Percentiles rank a stretch among this genome's conserved stretches.
These are phyloP conservation scores for Nitzschia inconspicua DNA, from an alignment of 108 stramenopile species.

Conservation along the genomic window DNA sequence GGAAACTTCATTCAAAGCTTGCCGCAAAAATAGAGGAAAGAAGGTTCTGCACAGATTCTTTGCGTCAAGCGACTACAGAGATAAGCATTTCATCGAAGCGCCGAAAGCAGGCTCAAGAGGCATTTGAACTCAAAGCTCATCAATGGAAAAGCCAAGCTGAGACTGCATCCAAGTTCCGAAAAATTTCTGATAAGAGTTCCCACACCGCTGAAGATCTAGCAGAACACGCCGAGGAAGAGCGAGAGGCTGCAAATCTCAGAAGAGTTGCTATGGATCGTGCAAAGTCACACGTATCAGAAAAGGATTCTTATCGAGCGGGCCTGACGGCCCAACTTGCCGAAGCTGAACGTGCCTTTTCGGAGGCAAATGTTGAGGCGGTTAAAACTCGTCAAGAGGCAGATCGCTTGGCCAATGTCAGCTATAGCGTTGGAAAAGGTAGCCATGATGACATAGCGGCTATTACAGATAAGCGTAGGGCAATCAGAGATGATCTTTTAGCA, in stretches of 20 bases:
- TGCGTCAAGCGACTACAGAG: conserved; percentile 2
- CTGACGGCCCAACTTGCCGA: conserved; percentile 63
- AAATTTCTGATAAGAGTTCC: conserved; percentile 54
- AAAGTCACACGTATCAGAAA: conserved; percentile 46
- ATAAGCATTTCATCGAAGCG: conserved; percentile 34
- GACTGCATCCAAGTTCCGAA: conserved; percentile 50
- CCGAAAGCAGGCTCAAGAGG: conserved; percentile 30
- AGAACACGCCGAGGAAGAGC: conserved; percentile 78
- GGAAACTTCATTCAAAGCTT: conserved; percentile 38
- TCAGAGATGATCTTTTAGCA: conserved; percentile 28
- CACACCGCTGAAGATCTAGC: conserved; percentile 69
- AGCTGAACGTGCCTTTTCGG: conserved; percentile 59
- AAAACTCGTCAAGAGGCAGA: conserved; percentile 52
- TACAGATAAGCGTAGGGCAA: conserved; percentile 31
- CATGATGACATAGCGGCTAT: conserved; percentile 6
- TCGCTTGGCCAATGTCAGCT: conserved; percentile 27
- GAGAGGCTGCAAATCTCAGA: conserved; percentile 74
- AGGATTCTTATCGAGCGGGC: conserved; percentile 44
- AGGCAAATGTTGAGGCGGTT: conserved; percentile 48
- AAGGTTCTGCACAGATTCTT: conserved; percentile 3
- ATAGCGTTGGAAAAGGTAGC: conserved; percentile 8
- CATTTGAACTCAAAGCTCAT: conserved; percentile 53
- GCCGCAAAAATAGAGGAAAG: conserved; percentile 55
- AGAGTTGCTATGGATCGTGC: conserved; percentile 59
- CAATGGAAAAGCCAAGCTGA: conserved; percentile 61